Conservation (phyloP, 2,329 filamentous ascomycete genomes). For the Ophiostoma montium region DNA sequence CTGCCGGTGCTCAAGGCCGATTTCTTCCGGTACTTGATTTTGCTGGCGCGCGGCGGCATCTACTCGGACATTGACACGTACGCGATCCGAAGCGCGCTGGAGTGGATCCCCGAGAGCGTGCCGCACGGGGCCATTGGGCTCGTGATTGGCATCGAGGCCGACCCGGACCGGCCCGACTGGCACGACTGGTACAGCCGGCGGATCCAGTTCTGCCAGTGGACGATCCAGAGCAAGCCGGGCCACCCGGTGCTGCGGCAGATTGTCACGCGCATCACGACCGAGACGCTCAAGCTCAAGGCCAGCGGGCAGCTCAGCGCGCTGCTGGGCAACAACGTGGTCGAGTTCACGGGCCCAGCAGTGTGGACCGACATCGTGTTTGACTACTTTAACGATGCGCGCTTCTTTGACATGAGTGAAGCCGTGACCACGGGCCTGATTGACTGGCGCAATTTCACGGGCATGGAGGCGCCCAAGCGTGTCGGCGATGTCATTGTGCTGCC, state of each 20-base stretch:
- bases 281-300: constrained; percentile 61
- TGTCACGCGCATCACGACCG: constrained; percentile 71
- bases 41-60: constrained; percentile 45
- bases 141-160: constrained; percentile 89
- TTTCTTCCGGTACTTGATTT: constrained; percentile 62
- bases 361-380: constrained; percentile 90
- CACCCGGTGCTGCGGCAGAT: constrained; percentile 84
- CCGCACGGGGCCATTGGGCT: constrained; percentile 68
- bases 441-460: constrained; percentile 79
- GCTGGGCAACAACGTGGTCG: constrained; percentile 62
- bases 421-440: constrained; percentile 61
- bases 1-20: constrained; percentile 65
- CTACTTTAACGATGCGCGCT: constrained; percentile 84
- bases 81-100: constrained; percentile 65
- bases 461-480: constrained; percentile 68
- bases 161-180: constrained; percentile 89
- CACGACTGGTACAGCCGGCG: constrained; percentile 87
- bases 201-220: constrained; percentile 99
- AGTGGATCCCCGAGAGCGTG: constrained; percentile 75
- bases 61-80: constrained; percentile 90
- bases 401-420: constrained; percentile 65
- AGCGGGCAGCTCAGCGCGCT: constrained; percentile 47
- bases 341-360: constrained; percentile 84
- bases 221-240: constrained; percentile 87
- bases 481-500: constrained; percentile 89